Evolutionary conservation across 495 filamentous ascomycete species (phyloP).

Genomic region (Xylaria castorea): DNA sequence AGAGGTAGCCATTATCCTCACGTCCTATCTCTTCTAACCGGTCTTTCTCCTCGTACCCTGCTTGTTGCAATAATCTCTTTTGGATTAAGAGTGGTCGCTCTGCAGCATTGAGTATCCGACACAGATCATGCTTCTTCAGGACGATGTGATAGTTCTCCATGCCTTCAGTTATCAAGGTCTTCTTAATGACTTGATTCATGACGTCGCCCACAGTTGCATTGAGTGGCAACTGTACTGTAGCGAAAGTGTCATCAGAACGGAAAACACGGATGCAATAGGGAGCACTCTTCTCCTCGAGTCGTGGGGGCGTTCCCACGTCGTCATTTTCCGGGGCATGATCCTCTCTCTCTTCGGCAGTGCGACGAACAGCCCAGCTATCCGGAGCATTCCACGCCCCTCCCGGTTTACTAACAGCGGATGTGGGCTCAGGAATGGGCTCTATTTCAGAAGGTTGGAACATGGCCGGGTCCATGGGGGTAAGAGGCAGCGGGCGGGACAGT

Average conservation of each 20-base stretch:
- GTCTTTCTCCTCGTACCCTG: conserved; percentile 88
- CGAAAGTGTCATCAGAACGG: conserved; percentile 90
- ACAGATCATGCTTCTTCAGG: conserved; percentile 89
- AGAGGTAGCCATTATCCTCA: conserved; percentile 96
- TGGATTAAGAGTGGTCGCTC: conserved; percentile 93
- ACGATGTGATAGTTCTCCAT: conserved; percentile 94
- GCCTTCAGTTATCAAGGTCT: conserved; percentile 88
- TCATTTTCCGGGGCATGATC: conserved; percentile 59
- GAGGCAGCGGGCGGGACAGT: conserved; percentile 65
- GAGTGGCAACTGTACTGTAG: conserved; percentile 80
- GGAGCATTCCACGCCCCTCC: conserved; percentile 80
- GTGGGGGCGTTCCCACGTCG: conserved; percentile 65
- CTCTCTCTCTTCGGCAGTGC: conserved; percentile 63
- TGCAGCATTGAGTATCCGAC: conserved; percentile 73
- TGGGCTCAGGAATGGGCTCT: conserved; percentile 36
- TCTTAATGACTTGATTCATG: conserved; percentile 81
- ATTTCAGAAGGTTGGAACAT: conserved; percentile 60
- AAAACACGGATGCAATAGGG: conserved; percentile 96
- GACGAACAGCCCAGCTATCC: conserved; percentile 90
- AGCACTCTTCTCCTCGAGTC: conserved; percentile 67
- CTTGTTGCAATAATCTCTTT: conserved; percentile 88
- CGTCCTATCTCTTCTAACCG: conserved; percentile 93
- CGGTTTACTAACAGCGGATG: conserved; percentile 38
- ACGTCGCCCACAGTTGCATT: conserved; percentile 86
- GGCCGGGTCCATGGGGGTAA: conserved; percentile 66